Conservation (phyloP, 306 rosid genomes). For the Vigna angularis region DNA sequence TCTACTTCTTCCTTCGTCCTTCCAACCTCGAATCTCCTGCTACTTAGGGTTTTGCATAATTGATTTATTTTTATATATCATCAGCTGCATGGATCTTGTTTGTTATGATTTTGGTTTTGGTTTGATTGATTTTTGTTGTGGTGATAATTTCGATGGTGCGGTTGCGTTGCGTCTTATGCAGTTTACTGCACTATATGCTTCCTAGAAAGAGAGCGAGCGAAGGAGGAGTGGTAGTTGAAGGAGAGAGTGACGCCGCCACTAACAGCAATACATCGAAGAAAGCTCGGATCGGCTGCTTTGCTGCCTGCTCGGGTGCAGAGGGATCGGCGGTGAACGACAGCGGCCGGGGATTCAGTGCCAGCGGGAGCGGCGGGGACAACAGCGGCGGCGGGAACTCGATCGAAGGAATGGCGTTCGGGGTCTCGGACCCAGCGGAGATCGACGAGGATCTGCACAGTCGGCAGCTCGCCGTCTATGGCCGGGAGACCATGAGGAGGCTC, state of each 20-base stretch:
- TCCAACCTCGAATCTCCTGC: slow-evolving; percentile 49
- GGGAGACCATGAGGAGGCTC: slow-evolving; percentile 94
- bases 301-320: slow-evolving; percentile 48
- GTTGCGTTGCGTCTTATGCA: slow-evolving; percentile 62
- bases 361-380: slow-evolving; percentile 20
- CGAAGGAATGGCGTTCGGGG: slow-evolving; percentile 71
- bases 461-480: slow-evolving; percentile 97
- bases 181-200: slow-evolving; percentile 97
- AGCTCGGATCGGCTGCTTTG: slow-evolving; percentile 59
- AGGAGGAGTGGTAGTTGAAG: slow-evolving; percentile 83
- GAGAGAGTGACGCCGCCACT: slow-evolving; percentile 44
- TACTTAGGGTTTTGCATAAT: slow-evolving; percentile 54
- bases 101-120: background rate
- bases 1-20: slow-evolving; percentile 17
- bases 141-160: slow-evolving; percentile 52
- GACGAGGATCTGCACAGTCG: slow-evolving; percentile 99
- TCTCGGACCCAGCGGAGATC: slow-evolving; percentile 64
- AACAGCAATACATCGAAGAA: slow-evolving; percentile 55
- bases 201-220: slow-evolving; percentile 92
- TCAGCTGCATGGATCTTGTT: background rate
- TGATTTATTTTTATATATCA: background rate
- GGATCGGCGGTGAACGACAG: slow-evolving; percentile 57
- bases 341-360: slow-evolving; percentile 35
- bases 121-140: slow-evolving; percentile 28
- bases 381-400: slow-evolving; percentile 44